Conservation (phyloP, 768 basidiomycete genomes). For the Phlebiopsis flavidoalba region DNA sequence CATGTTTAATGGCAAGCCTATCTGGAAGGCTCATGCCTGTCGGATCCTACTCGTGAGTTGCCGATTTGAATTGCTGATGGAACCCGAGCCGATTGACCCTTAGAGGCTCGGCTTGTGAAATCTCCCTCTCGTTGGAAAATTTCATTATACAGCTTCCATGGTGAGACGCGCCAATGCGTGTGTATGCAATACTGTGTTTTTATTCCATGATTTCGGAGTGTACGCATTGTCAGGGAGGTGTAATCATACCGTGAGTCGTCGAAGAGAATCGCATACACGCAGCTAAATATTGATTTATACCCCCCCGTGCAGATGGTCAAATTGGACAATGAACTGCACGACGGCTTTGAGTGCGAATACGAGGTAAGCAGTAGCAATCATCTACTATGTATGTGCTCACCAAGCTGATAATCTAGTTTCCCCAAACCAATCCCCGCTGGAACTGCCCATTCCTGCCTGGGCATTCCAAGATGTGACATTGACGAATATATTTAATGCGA, state of each 20-base stretch:
- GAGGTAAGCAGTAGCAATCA: not conserved
- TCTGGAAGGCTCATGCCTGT: slow-evolving; percentile 4
- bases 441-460: slow-evolving; percentile 53
- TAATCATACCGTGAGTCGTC: slow-evolving; percentile 28
- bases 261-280: not conserved
- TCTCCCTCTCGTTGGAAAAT: no score
- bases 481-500: slow-evolving; percentile 2
- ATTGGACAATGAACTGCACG: slow-evolving; percentile 43
- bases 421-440: slow-evolving; percentile 39
- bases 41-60: no score
- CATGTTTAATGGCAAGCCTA: slow-evolving; percentile 12
- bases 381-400: not conserved
- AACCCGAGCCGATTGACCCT: no score
- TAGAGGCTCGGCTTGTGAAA: no score
- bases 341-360: slow-evolving; percentile 23
- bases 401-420: slow-evolving; percentile 28
- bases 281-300: not conserved
- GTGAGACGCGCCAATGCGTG: slow-evolving; percentile 25
- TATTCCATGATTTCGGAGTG: slow-evolving; percentile 57
- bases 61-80: no score
- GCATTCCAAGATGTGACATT: slow-evolving; percentile 53
- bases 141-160: no score
- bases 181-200: slow-evolving; percentile 49
- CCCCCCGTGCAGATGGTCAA: slow-evolving; percentile 40
- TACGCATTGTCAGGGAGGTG: slow-evolving; percentile 46